A percentile compares a stretch with the other conserved stretches of the same genome.
Evolutionary conservation across 352 stramenopile genomes (phyloP).

Genomic region (Phytophthora brassicae): DNA sequence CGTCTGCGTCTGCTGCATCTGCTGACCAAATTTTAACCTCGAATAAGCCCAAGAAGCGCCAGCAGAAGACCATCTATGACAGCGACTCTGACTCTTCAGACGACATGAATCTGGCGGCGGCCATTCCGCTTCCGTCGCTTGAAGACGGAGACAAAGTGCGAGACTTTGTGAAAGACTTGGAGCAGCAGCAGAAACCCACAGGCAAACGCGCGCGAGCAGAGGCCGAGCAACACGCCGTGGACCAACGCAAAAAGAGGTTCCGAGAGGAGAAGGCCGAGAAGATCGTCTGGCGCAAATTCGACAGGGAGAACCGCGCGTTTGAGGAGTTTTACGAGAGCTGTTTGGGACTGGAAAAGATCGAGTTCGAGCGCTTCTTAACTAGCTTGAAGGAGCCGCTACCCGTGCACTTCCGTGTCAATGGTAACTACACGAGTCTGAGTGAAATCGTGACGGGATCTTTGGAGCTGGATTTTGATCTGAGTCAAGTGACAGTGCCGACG

Average conservation of each 20-base stretch:
- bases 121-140: constrained; percentile 68
- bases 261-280: constrained; percentile 76
- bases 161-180: constrained; percentile 62
- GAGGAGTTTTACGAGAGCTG: constrained; percentile 85
- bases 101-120: constrained; percentile 27
- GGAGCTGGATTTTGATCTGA: constrained; percentile 73
- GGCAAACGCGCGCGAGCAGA: constrained; percentile 60
- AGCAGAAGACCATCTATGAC: constrained; percentile 34
- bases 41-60: constrained; percentile 9
- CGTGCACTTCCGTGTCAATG: constrained; percentile 89
- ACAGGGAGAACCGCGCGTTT: constrained; percentile 79
- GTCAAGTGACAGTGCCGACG: constrained; percentile 52
- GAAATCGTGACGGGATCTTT: constrained; percentile 77
- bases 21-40: not conserved
- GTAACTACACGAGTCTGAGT: constrained; percentile 76
- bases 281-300: constrained; percentile 88
- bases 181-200: constrained; percentile 21
- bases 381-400: constrained; percentile 74
- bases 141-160: constrained; percentile 58
- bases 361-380: constrained; percentile 86
- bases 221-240: constrained; percentile 53
- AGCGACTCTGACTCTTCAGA: constrained; percentile 51
- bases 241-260: constrained; percentile 59
- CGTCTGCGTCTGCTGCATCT: not conserved
- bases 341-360: constrained; percentile 55